A percentile compares a stretch with the other conserved stretches of the same genome.
These are phyloP conservation scores for Myriosclerotinia curreyana DNA, from an alignment of 2,329 filamentous ascomycete genomes.

Conservation along the genomic window DNA sequence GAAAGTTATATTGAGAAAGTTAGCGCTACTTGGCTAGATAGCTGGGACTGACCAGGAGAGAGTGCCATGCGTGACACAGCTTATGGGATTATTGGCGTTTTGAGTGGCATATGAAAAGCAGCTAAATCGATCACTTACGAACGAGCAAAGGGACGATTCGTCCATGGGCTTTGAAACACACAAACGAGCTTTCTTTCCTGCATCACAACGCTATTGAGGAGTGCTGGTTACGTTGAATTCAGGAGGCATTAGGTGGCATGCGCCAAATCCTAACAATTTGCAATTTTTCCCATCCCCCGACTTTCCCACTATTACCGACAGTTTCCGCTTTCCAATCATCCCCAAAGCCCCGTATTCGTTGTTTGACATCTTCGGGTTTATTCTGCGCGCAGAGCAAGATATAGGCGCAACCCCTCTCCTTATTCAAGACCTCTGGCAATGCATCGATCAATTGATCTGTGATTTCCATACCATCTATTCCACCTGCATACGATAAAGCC, in stretches of 20 bases:
- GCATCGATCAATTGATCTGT: constrained; percentile 74
- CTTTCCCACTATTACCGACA: constrained; percentile 78
- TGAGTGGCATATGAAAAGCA: constrained; percentile 27
- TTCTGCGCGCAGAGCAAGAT: constrained; percentile 89
- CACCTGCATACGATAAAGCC: constrained; percentile 84
- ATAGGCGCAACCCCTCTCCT: constrained; percentile 74
- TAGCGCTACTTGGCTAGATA: constrained; percentile 12
- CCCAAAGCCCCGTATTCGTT: constrained; percentile 57
- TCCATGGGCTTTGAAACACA: constrained; percentile 2
- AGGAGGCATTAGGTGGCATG: constrained; percentile 16
- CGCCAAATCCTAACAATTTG: constrained; percentile 85
- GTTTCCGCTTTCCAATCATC: constrained; percentile 68
- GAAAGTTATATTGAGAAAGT: constrained; percentile 1
- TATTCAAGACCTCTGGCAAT: constrained; percentile 62
- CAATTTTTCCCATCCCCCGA: constrained; percentile 92
- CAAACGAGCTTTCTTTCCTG: neutral
- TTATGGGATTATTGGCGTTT: constrained; percentile 28
- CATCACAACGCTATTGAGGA: neutral
- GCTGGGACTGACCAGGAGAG: neutral
- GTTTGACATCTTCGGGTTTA: constrained; percentile 70
- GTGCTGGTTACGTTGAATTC: constrained; percentile 5
- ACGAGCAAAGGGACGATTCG: constrained; percentile 15
- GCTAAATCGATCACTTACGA: constrained; percentile 18
- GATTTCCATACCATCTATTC: constrained; percentile 87
- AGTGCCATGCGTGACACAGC: constrained; percentile 13